Percentiles rank a stretch among this genome's conserved stretches.
These are phyloP conservation scores for Blumeriella jaapii DNA, from an alignment of 2,329 filamentous ascomycete species.

Conservation along the genomic window DNA sequence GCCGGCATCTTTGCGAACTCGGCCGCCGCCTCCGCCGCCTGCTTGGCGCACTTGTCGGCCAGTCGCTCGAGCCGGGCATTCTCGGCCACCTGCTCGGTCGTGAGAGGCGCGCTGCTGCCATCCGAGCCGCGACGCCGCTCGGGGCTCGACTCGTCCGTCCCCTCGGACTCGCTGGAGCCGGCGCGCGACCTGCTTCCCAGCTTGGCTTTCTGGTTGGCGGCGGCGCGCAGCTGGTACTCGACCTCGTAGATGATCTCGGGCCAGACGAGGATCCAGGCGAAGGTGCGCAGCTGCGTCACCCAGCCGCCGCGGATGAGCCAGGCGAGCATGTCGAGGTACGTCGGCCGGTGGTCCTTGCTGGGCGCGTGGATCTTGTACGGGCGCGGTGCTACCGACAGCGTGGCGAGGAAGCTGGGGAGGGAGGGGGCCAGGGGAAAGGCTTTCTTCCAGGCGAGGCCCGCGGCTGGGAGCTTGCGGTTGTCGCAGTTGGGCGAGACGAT, in stretches of 20 bases:
- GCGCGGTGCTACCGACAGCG: slow-evolving; percentile 68
- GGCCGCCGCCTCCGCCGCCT: slow-evolving; percentile 32
- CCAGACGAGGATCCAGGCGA: slow-evolving; percentile 77
- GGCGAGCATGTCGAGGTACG: slow-evolving; percentile 82
- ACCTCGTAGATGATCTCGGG: slow-evolving; percentile 76
- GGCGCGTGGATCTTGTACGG: slow-evolving; percentile 78
- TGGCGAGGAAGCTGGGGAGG: slow-evolving; percentile 76
- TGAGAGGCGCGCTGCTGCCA: slow-evolving; percentile 28
- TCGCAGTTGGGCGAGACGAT: slow-evolving; percentile 87
- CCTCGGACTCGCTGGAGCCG: slow-evolving; percentile 11
- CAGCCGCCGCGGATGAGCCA: slow-evolving; percentile 90
- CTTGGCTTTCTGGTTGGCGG: slow-evolving; percentile 29
- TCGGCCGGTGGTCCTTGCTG: slow-evolving; percentile 73
- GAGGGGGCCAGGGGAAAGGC: slow-evolving; percentile 75
- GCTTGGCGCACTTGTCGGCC: slow-evolving; percentile 41
- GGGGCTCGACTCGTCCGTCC: slow-evolving; percentile 16
- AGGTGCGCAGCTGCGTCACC: slow-evolving; percentile 87
- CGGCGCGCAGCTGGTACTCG: slow-evolving; percentile 56
- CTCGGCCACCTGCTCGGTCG: slow-evolving; percentile 46
- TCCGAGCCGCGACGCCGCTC: slow-evolving; percentile 17
- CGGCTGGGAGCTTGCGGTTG: slow-evolving; percentile 55
- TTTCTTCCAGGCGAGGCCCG: slow-evolving; percentile 60
- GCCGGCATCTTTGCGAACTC: slow-evolving; percentile 24
- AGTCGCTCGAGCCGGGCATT: slow-evolving; percentile 49
- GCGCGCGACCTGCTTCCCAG: slow-evolving; percentile 21